Evolutionary conservation across 2,329 filamentous ascomycete genomes (phyloP).

Genomic region (Pestalotiopsis sp.): DNA sequence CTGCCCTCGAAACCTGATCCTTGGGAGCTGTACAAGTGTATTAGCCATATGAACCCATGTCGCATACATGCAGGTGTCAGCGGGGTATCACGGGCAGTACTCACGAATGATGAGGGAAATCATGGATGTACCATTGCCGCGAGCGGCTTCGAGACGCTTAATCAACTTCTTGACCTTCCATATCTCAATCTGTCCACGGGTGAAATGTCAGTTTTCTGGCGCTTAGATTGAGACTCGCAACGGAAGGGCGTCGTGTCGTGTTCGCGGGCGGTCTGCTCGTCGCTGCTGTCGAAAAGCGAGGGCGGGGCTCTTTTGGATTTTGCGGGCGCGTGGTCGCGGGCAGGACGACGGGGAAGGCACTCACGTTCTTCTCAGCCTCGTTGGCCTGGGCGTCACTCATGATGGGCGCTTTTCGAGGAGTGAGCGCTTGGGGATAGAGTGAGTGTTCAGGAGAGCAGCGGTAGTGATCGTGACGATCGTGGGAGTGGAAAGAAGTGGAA

Average conservation of each 20-base stretch:
- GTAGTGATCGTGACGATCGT: background rate
- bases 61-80: background rate
- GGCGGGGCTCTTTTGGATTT: constrained; percentile 11
- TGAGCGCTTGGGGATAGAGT: background rate
- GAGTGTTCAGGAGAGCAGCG: background rate
- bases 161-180: constrained; percentile 99
- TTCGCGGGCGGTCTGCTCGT: background rate
- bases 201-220: background rate
- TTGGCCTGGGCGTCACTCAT: constrained; percentile 87
- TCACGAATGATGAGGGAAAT: constrained; percentile 98
- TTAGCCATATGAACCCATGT: constrained; percentile 5
- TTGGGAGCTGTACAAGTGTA: constrained; percentile 72
- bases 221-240: background rate
- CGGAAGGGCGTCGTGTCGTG: background rate
- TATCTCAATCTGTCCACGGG: constrained; percentile 63
- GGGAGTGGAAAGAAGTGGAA: background rate
- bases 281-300: background rate
- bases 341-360: constrained; percentile 4
- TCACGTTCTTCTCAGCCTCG: constrained; percentile 96
- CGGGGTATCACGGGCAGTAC: constrained; percentile 37
- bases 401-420: constrained; percentile 45
- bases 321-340: constrained; percentile 9
- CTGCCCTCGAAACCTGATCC: constrained; percentile 92
- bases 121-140: constrained; percentile 99
- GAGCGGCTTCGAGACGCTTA: constrained; percentile 94